phyloP scores from a whole-genome alignment of 441 rosid genomes.

The Gossypium aridum region DNA sequence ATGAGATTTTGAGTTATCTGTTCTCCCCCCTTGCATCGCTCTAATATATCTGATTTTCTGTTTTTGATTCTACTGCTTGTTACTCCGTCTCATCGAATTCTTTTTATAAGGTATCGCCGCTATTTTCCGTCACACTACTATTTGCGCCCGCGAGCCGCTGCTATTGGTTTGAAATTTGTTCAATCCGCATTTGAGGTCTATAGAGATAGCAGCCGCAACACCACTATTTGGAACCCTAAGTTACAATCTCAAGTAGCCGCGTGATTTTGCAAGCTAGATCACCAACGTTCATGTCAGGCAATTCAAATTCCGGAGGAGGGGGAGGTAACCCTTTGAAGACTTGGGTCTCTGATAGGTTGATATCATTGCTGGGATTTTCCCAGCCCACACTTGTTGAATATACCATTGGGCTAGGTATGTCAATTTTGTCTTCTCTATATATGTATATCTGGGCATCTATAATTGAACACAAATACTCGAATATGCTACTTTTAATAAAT shows the following conservation, averaged over 20 bases:
- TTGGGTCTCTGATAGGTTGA: constrained; percentile 84
- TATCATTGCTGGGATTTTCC: constrained; percentile 67
- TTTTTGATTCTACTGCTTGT: background rate
- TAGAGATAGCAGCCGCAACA: background rate
- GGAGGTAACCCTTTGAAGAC: constrained; percentile 33
- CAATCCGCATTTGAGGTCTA: too few species aligned
- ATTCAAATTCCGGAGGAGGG: background rate
- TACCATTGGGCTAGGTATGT: constrained; percentile 59
- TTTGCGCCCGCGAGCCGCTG: too few species aligned
- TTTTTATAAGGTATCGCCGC: too few species aligned
- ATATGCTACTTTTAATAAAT: background rate
- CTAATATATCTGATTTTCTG: background rate
- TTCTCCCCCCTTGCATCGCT: background rate
- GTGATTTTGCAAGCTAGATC: background rate
- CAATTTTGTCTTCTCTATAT: background rate
- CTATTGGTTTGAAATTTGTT: too few species aligned
- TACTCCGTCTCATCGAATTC: background rate
- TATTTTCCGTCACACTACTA: too few species aligned
- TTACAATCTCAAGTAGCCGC: background rate
- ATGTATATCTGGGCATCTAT: background rate
- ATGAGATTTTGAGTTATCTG: background rate
- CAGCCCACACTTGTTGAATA: constrained; percentile 64
- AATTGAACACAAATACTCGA: background rate
- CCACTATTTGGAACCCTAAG: background rate
- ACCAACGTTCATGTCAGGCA: background rate